A percentile compares a stretch with the other conserved stretches of the same genome.
Evolutionary conservation across 2,329 filamentous ascomycete species (phyloP).

Genomic region (Periconia sp.): DNA sequence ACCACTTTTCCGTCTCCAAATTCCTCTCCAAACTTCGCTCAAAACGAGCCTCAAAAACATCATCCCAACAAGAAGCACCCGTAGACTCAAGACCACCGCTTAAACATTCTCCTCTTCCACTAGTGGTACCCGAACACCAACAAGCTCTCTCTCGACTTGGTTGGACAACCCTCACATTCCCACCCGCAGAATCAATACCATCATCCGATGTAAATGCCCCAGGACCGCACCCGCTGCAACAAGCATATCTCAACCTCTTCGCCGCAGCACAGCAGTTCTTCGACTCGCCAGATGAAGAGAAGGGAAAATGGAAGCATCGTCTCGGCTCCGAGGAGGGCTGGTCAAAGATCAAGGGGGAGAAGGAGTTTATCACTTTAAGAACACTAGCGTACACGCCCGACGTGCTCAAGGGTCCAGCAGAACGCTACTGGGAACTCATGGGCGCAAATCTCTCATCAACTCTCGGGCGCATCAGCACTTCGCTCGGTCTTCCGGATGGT

Average conservation of each 20-base stretch:
- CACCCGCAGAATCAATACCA: slow-evolving; percentile 8
- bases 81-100: slow-evolving; percentile 29
- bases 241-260: slow-evolving; percentile 37
- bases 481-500: slow-evolving; percentile 22
- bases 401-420: slow-evolving; percentile 33
- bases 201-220: slow-evolving; percentile 1
- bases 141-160: slow-evolving; percentile 36
- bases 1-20: slow-evolving; percentile 33
- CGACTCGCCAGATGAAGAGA: slow-evolving; percentile 27
- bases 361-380: slow-evolving; percentile 47
- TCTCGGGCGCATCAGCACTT: slow-evolving; percentile 29
- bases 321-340: slow-evolving; percentile 46
- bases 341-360: slow-evolving; percentile 42
- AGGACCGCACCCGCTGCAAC: slow-evolving; percentile 35
- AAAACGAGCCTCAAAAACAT: slow-evolving; percentile 9
- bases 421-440: slow-evolving; percentile 41
- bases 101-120: slow-evolving; percentile 28
- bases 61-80: neutral
- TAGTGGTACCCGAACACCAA: slow-evolving; percentile 43
- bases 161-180: slow-evolving; percentile 45
- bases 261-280: slow-evolving; percentile 40
- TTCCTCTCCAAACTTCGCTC: slow-evolving; percentile 35
- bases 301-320: slow-evolving; percentile 38
- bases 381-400: slow-evolving; percentile 39
- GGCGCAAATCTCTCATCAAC: slow-evolving; percentile 31